Evolutionary conservation across 306 rosid genomes (phyloP).

Genomic region (Datisca glomerata): DNA sequence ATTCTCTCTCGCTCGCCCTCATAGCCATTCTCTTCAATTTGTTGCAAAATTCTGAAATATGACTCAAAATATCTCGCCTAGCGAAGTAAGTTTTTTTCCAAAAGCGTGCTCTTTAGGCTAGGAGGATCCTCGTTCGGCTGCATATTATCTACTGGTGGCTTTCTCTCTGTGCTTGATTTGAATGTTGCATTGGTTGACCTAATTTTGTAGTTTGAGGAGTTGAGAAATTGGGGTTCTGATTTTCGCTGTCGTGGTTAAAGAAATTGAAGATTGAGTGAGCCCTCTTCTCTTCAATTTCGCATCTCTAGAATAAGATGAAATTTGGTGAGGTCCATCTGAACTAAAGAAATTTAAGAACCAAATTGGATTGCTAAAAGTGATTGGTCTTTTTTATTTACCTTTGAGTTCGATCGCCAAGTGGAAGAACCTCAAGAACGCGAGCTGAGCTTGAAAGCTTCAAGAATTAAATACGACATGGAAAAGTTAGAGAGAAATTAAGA

Average conservation of each 20-base stretch:
- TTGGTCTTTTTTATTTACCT: slow-evolving; percentile 10
- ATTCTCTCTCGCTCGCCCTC: slow-evolving; percentile 52
- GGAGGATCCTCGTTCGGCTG: slow-evolving; percentile 27
- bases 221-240: slow-evolving; percentile 55
- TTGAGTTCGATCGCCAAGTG: too few relatives aligned
- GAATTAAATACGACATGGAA: background rate
- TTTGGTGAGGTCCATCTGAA: background rate
- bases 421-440: slow-evolving; percentile 36
- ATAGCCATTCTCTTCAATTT: slow-evolving; percentile 74
- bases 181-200: slow-evolving; percentile 41
- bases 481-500: too few relatives aligned
- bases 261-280: slow-evolving; percentile 26
- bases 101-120: slow-evolving; percentile 60
- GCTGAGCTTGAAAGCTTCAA: slow-evolving; percentile 41
- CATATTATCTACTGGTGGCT: slow-evolving; percentile 19
- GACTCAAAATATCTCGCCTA: slow-evolving; percentile 67
- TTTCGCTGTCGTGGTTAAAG: slow-evolving; percentile 41
- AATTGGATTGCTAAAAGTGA: slow-evolving; percentile 3
- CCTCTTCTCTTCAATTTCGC: slow-evolving; percentile 63
- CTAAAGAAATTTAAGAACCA: background rate
- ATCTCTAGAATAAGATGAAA: slow-evolving; percentile 36
- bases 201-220: slow-evolving; percentile 33
- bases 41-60: slow-evolving; percentile 76
- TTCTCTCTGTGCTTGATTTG: slow-evolving; percentile 75
- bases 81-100: slow-evolving; percentile 65